Conservation (phyloP, 2,329 filamentous ascomycete genomes). For the Stagonosporopsis rhizophila region DNA sequence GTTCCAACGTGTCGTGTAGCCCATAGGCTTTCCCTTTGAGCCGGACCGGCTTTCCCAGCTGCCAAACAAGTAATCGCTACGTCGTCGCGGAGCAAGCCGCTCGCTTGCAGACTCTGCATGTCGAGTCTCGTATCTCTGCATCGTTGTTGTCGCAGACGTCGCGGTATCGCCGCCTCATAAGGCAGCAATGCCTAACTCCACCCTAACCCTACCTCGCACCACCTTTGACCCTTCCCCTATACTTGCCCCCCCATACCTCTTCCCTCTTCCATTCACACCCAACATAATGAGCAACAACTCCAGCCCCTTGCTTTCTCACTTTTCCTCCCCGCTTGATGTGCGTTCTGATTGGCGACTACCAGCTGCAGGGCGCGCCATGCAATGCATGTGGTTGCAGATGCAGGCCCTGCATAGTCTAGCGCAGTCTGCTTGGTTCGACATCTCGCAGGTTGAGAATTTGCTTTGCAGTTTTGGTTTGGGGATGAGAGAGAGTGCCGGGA, state of each 20-base stretch:
- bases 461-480: not conserved
- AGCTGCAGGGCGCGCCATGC: not conserved
- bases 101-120: not conserved
- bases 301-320: not conserved
- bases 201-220: not conserved
- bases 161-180: not conserved
- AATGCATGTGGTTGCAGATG: too few relatives aligned
- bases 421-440: not conserved
- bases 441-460: not conserved
- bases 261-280: too few relatives aligned
- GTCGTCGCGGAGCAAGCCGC: not conserved
- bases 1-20: not conserved
- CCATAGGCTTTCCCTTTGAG: too few relatives aligned
- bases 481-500: not conserved
- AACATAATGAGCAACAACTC: not conserved
- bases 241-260: not conserved
- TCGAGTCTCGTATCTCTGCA: not conserved
- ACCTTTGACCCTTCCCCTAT: too few relatives aligned
- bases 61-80: too few relatives aligned
- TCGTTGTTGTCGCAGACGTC: not conserved
- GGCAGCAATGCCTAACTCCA: not conserved
- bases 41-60: too few relatives aligned
- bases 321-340: not conserved
- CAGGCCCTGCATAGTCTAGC: not conserved
- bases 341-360: not conserved